Conservation (phyloP, 2,329 filamentous ascomycete genomes). For the Pestalotiopsis sp. region DNA sequence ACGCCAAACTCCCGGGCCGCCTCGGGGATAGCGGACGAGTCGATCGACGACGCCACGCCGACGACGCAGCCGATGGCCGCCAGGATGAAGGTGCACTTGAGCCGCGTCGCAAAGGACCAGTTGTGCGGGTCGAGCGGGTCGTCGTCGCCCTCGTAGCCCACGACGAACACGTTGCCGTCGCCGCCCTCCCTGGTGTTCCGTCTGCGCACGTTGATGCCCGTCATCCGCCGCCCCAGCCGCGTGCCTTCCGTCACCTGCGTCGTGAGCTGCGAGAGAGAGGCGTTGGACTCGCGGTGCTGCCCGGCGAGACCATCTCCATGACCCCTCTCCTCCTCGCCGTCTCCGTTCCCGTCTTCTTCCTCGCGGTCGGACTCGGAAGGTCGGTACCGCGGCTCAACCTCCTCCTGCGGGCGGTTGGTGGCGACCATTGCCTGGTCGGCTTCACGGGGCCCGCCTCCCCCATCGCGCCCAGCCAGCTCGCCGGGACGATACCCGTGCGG, state of each 20-base stretch:
- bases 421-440: not conserved
- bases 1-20: conserved; percentile 19
- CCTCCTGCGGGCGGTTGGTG: not conserved
- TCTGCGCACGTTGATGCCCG: conserved; percentile 11
- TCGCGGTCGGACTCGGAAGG: not conserved
- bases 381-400: not conserved
- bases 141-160: conserved; percentile 18
- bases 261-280: not conserved
- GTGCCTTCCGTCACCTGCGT: not conserved
- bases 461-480: not conserved
- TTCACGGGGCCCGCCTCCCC: not conserved
- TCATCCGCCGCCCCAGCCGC: not conserved
- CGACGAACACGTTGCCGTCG: conserved; percentile 12
- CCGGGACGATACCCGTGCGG: not conserved
- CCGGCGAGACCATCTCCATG: not conserved
- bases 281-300: not conserved
- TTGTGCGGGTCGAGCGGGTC: conserved; percentile 21
- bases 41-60: conserved; percentile 17
- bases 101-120: conserved; percentile 17
- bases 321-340: not conserved
- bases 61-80: conserved; percentile 14
- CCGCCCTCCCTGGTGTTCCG: conserved; percentile 10
- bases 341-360: not conserved
- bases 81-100: conserved; percentile 13
- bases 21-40: conserved; percentile 12